A percentile compares a stretch with the other conserved stretches of the same genome.
These are phyloP conservation scores for Chrysoporthe cubensis DNA, from an alignment of 2,329 filamentous ascomycete species.

Conservation along the genomic window DNA sequence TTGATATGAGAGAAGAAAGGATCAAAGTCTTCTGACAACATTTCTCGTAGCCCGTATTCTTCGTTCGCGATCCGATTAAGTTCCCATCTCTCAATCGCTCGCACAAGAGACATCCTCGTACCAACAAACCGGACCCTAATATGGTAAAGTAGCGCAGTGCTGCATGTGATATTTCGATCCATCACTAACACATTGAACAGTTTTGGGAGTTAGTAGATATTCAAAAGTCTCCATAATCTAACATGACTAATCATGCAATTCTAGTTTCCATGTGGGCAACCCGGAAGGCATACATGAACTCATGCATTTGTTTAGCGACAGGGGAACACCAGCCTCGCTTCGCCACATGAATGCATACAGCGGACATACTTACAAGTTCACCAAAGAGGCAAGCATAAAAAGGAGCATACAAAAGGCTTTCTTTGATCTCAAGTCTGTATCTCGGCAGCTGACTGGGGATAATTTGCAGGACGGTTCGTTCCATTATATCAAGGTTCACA, in stretches of 20 bases:
- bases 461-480: conserved; percentile 60
- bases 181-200: no score
- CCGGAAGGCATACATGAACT: conserved; percentile 67
- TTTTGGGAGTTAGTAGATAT: conserved; percentile 51
- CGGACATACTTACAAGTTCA: conserved; percentile 69
- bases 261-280: conserved; percentile 55
- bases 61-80: conserved; percentile 73
- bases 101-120: conserved; percentile 75
- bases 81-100: conserved; percentile 79
- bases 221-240: no score
- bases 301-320: conserved; percentile 69
- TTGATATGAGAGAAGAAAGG: no score
- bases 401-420: no score
- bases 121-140: conserved; percentile 70
- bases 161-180: no score
- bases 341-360: conserved; percentile 71
- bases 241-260: no score
- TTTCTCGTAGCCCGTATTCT: conserved; percentile 63
- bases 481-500: conserved; percentile 68
- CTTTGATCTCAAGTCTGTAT: no score
- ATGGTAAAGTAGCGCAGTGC: conserved; percentile 39
- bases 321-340: conserved; percentile 67
- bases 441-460: no score
- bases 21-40: no score
- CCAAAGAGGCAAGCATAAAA: conserved; percentile 43